Conservation (phyloP, 2,329 filamentous ascomycete species). For the Aspergillus sp. region DNA sequence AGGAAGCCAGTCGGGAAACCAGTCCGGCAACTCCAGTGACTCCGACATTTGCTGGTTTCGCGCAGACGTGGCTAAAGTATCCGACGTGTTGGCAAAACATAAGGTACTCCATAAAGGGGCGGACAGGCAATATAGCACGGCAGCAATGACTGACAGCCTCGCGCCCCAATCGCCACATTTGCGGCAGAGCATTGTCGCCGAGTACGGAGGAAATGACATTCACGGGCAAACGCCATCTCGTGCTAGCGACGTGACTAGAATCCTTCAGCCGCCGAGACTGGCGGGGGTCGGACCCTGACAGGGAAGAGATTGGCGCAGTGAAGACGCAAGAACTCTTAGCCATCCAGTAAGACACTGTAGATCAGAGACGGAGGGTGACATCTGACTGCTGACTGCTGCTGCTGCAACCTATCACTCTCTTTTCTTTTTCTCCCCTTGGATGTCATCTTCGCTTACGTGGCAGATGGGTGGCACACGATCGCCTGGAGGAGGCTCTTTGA, state of each 20-base stretch:
- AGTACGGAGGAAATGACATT: not conserved
- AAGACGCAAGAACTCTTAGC: not conserved
- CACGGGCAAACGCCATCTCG: not conserved
- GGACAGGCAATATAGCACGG: not conserved
- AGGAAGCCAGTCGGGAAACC: not conserved
- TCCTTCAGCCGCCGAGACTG: not conserved
- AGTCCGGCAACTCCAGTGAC: not conserved
- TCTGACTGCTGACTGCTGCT: not conserved
- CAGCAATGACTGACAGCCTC: not conserved
- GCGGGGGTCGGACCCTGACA: not conserved
- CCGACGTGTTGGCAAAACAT: not conserved
- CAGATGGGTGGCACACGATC: not conserved
- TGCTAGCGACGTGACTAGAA: not conserved
- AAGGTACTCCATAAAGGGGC: not conserved
- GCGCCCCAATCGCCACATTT: not conserved
- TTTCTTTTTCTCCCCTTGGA: not conserved
- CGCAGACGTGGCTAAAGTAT: not conserved
- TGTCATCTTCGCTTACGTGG: not conserved
- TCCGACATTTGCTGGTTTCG: not conserved
- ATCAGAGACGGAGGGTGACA: not conserved
- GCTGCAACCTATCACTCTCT: too few relatives aligned
- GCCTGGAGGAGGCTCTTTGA: not conserved
- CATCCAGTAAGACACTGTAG: not conserved
- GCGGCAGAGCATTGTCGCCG: not conserved
- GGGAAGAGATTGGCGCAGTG: not conserved